A percentile compares a stretch with the other conserved stretches of the same genome.
Evolutionary conservation across 345 rosid genomes (phyloP).

Genomic region (Microthlaspi erraticum): DNA sequence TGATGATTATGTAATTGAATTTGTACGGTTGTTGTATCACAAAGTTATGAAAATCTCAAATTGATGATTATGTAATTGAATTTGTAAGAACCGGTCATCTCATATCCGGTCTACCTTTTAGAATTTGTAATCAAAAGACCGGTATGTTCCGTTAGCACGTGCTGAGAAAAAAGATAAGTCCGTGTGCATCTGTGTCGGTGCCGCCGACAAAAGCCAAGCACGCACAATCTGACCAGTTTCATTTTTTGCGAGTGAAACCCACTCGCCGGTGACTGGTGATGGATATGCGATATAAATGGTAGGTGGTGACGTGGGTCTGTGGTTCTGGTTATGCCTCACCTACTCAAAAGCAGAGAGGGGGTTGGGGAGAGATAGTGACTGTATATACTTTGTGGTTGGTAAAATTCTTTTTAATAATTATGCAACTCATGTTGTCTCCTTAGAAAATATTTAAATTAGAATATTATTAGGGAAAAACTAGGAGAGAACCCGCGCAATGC

Average conservation of each 20-base stretch:
- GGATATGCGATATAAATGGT: not conserved
- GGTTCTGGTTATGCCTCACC: conserved; percentile 35
- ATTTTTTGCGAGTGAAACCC: not conserved
- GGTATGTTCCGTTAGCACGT: conserved; percentile 18
- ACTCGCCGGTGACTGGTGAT: conserved; percentile 35
- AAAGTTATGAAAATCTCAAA: conserved; percentile 1
- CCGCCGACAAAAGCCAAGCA: conserved; percentile 26
- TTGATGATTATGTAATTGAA: conserved; percentile 20
- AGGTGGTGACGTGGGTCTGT: conserved; percentile 32
- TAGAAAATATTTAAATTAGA: not conserved
- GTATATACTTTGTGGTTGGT: conserved; percentile 30
- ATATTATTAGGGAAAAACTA: no score
- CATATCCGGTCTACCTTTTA: not conserved
- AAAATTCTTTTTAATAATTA: not conserved
- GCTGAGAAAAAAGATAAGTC: not conserved
- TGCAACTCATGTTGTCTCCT: not conserved
- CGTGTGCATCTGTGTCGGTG: conserved; percentile 28
- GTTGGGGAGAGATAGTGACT: conserved; percentile 44
- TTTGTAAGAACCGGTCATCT: conserved; percentile 6
- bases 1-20: conserved; percentile 21
- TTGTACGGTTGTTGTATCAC: not conserved
- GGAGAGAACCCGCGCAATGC: no score
- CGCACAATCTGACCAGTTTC: not conserved
- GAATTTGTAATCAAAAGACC: not conserved
- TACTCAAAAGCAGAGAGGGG: conserved; percentile 29